A percentile compares a stretch with the other conserved stretches of the same genome.
Evolutionary conservation across 768 basidiomycete species (phyloP).

Genomic region (Mycena maculata): DNA sequence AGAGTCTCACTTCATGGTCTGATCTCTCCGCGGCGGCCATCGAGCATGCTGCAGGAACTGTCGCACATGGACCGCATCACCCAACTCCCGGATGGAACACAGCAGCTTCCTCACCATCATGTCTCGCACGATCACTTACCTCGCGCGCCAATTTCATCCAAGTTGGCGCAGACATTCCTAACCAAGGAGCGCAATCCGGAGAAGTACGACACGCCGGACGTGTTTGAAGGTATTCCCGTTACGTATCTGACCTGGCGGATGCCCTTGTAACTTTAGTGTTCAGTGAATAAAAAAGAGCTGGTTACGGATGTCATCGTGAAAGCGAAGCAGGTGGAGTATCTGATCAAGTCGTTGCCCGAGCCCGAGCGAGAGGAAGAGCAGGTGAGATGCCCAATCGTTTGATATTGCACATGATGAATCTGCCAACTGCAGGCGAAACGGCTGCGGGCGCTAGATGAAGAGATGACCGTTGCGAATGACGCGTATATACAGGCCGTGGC

Average conservation of each 20-base stretch:
- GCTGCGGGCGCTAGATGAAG: conserved; percentile 72
- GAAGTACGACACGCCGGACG: conserved; percentile 76
- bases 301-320: conserved; percentile 86
- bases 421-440: conserved; percentile 67
- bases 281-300: conserved; percentile 88
- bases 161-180: conserved; percentile 81
- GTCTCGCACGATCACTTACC: conserved; percentile 83
- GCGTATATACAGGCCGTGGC: conserved; percentile 80
- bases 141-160: conserved; percentile 81
- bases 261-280: not conserved
- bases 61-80: conserved; percentile 97
- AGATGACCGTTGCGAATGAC: conserved; percentile 78
- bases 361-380: conserved; percentile 84
- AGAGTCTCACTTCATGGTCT: no score
- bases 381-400: conserved; percentile 59
- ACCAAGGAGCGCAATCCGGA: conserved; percentile 82
- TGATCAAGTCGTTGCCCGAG: conserved; percentile 83
- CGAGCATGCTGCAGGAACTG: conserved; percentile 91
- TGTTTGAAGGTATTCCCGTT: conserved; percentile 72
- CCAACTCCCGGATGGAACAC: conserved; percentile 94
- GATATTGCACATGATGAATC: not conserved
- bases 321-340: conserved; percentile 89
- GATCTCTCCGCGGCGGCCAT: conserved; percentile 48
- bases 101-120: conserved; percentile 92
- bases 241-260: not conserved